Percentiles rank a stretch among this genome's conserved stretches.
These are phyloP conservation scores for Aurantiochytrium sp. DNA, from an alignment of 108 stramenopile species.

Conservation along the genomic window DNA sequence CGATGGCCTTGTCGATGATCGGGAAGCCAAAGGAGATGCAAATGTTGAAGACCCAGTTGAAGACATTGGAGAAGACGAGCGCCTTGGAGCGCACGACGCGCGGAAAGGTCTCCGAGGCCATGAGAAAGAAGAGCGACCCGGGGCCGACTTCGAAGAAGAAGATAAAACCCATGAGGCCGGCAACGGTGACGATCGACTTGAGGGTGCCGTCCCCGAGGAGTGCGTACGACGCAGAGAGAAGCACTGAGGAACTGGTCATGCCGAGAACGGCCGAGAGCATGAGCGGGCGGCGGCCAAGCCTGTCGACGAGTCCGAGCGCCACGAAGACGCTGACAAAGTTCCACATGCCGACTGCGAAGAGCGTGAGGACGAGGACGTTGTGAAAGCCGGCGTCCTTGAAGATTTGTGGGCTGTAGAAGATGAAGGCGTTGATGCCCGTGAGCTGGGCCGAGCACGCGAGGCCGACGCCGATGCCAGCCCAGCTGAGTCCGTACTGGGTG, in stretches of 20 bases:
- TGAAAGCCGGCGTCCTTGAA: background rate
- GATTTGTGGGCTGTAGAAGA: constrained; percentile 15
- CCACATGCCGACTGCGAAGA: background rate
- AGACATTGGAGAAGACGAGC: background rate
- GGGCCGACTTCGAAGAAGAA: background rate
- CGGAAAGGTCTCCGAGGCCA: constrained; percentile 29
- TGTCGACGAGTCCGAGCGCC: background rate
- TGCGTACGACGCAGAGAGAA: background rate
- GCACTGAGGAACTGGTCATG: background rate
- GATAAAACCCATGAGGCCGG: background rate
- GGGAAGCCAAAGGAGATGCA: background rate
- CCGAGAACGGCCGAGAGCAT: background rate
- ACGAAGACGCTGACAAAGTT: background rate
- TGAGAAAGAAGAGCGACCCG: background rate
- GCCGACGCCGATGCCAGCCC: background rate
- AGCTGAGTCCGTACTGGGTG: background rate
- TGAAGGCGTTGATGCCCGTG: constrained; percentile 2
- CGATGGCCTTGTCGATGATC: background rate
- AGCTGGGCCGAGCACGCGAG: background rate
- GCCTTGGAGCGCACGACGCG: background rate
- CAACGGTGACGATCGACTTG: background rate
- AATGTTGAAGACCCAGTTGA: constrained; percentile 5
- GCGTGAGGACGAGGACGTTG: background rate
- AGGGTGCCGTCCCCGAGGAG: background rate
- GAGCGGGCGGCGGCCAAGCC: background rate